These are phyloP conservation scores for Agastache rugosa DNA, from an alignment of 257 asterid genomes.

Conservation along the genomic window DNA sequence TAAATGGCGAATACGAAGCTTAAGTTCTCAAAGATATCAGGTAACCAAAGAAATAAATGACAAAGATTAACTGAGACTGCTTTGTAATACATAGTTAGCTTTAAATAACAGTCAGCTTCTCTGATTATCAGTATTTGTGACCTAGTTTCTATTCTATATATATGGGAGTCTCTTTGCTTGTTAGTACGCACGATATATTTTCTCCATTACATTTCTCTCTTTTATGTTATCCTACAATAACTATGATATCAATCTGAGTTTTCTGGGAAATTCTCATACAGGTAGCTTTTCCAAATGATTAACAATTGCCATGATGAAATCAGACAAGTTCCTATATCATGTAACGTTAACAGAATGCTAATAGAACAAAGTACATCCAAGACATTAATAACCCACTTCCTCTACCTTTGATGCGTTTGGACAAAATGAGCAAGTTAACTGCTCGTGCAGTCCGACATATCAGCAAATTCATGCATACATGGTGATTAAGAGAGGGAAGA, in stretches of 20 bases:
- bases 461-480: not conserved
- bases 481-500: not conserved
- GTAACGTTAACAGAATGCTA: not conserved
- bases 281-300: not conserved
- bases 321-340: not conserved
- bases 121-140: not conserved
- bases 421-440: not conserved
- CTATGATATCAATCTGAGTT: not conserved
- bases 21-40: not conserved
- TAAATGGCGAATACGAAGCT: not conserved
- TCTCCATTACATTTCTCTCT: no score
- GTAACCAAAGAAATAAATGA: not conserved
- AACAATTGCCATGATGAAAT: not conserved
- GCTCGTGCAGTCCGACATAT: not conserved
- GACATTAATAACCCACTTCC: not conserved
- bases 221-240: not conserved
- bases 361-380: not conserved
- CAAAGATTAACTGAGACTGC: not conserved
- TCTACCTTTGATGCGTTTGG: not conserved
- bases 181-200: no score
- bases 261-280: not conserved
- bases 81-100: not conserved
- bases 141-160: no score
- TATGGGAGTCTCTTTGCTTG: no score
- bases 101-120: not conserved